phyloP scores from a whole-genome alignment of 495 filamentous ascomycete genomes.

The Astrothelium subdiscretum region DNA sequence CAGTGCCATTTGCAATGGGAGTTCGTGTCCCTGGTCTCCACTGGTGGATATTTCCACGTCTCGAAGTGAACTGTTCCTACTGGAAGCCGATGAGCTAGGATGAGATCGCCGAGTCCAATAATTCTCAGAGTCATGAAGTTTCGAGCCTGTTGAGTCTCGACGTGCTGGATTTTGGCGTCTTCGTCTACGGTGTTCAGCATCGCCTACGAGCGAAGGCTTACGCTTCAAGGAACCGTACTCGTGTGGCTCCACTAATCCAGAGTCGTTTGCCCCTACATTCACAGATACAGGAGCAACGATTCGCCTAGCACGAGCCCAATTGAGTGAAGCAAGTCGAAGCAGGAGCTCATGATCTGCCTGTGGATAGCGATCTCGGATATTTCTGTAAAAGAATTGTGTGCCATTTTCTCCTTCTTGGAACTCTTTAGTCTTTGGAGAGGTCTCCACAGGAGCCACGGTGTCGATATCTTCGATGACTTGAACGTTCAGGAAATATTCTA shows the following conservation, averaged over 20 bases:
- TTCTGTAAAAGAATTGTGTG: neutral
- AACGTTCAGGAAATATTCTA: neutral
- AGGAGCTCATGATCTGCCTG: neutral
- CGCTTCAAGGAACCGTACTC: no score
- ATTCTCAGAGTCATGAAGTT: neutral
- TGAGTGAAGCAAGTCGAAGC: neutral
- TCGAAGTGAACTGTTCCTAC: neutral
- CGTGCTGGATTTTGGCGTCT: neutral
- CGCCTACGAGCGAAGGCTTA: no score
- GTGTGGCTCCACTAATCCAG: no score
- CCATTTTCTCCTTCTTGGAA: neutral
- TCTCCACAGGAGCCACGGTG: neutral
- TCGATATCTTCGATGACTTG: neutral
- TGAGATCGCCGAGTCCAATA: neutral
- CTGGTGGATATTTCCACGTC: neutral
- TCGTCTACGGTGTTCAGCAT: neutral
- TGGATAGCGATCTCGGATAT: neutral
- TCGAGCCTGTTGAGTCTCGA: neutral
- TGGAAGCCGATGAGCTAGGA: neutral
- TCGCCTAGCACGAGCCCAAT: neutral
- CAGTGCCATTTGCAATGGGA: no score
- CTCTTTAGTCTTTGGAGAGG: neutral
- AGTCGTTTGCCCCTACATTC: neutral
- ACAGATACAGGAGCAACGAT: neutral
- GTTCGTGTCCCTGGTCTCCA: no score